Conservation (phyloP, 108 stramenopile genomes). For the Cyclostephanos tholiformis region DNA sequence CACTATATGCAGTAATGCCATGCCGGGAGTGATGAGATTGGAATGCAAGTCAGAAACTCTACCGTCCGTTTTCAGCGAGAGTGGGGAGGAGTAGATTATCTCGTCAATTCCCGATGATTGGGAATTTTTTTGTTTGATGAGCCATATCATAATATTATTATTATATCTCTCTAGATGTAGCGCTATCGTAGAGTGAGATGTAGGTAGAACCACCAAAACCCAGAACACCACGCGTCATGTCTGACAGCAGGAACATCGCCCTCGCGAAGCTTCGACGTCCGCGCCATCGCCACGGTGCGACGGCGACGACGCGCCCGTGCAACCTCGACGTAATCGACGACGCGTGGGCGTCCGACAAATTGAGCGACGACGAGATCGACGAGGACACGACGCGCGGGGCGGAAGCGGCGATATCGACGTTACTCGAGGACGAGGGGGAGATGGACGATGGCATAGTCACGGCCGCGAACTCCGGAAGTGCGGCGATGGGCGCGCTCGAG, state of each 20-base stretch:
- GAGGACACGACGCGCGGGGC: constrained; percentile 30
- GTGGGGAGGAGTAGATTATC: too few relatives aligned
- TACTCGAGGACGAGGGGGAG: constrained; percentile 79
- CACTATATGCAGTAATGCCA: too few relatives aligned
- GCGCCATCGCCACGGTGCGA: not conserved
- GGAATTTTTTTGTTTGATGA: too few relatives aligned
- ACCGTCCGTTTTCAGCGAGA: too few relatives aligned
- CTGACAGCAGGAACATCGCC: constrained; percentile 78
- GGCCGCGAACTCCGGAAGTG: constrained; percentile 72
- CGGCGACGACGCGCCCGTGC: constrained; percentile 54
- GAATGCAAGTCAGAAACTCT: too few relatives aligned
- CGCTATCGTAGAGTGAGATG: too few relatives aligned
- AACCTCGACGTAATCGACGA: constrained; percentile 79
- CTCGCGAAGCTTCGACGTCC: constrained; percentile 68
- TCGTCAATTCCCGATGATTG: too few relatives aligned
- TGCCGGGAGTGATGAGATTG: too few relatives aligned
- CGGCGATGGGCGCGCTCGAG: constrained; percentile 56
- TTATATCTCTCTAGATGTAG: too few relatives aligned
- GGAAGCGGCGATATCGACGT: constrained; percentile 64
- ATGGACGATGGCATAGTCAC: constrained; percentile 83
- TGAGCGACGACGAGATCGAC: constrained; percentile 84
- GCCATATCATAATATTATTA: too few relatives aligned
- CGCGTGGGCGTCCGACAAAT: constrained; percentile 69
- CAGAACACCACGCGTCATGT: too few relatives aligned
- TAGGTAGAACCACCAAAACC: too few relatives aligned